Percentiles rank a stretch among this genome's conserved stretches.
Evolutionary conservation across 2,329 filamentous ascomycete species (phyloP).

Genomic region (Penicillium palitans): DNA sequence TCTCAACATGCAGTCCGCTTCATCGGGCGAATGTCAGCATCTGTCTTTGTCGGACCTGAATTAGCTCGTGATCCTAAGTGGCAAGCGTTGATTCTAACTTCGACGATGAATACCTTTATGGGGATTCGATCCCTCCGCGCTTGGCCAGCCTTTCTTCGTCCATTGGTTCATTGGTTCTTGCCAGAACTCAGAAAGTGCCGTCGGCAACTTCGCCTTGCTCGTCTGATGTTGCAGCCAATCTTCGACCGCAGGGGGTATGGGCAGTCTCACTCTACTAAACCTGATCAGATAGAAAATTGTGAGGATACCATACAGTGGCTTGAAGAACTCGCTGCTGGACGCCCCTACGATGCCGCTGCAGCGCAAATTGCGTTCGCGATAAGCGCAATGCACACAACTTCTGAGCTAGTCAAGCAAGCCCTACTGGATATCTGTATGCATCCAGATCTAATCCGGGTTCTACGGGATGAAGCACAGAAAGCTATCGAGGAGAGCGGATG

Average conservation of each 20-base stretch:
- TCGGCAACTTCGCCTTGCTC: not conserved
- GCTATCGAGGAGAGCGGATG: slow-evolving; percentile 10
- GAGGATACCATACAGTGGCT: slow-evolving; percentile 21
- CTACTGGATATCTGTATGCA: not conserved
- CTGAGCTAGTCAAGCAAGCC: slow-evolving; percentile 6
- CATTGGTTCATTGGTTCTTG: not conserved
- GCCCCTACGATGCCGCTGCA: slow-evolving; percentile 14
- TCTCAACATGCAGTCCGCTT: not conserved
- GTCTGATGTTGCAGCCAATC: not conserved
- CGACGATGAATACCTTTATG: not conserved
- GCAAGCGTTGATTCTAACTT: not conserved
- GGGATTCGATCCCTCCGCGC: not conserved
- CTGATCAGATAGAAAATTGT: no score
- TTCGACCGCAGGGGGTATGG: not conserved
- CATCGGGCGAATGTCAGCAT: not conserved
- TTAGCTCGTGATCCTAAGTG: not conserved
- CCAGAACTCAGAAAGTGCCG: not conserved
- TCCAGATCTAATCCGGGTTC: not conserved
- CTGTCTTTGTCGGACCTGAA: not conserved
- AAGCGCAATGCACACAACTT: slow-evolving; percentile 19
- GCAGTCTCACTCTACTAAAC: no score
- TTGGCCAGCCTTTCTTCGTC: not conserved
- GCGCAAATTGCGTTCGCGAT: slow-evolving; percentile 20
- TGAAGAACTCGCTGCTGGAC: slow-evolving; percentile 13
- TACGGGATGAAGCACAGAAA: slow-evolving; percentile 11